Percentiles rank a stretch among this genome's conserved stretches.
Evolutionary conservation across 768 basidiomycete species (phyloP).

Genomic region (Lentinula detonsa): DNA sequence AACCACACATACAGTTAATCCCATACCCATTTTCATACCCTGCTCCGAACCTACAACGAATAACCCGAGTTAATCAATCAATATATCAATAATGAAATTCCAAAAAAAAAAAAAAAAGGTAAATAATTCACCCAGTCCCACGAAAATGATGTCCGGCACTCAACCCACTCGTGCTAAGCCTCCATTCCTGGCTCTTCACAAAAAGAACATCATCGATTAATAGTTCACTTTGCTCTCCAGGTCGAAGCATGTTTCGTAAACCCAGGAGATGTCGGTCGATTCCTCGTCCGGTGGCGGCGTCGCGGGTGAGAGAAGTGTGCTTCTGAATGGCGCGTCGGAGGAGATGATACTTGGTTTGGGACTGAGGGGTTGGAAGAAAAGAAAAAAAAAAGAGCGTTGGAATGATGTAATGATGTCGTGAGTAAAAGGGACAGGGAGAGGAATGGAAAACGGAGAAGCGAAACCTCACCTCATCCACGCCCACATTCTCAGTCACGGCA

Average conservation of each 20-base stretch:
- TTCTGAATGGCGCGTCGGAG: constrained; percentile 64
- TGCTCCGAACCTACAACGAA: constrained; percentile 59
- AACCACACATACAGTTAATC: constrained; percentile 68
- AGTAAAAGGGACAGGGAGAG: background rate
- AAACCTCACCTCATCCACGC: too few species aligned
- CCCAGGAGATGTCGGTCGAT: constrained; percentile 92
- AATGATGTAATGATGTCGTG: too few species aligned
- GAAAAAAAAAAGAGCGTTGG: too few species aligned
- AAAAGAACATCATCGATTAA: constrained; percentile 74
- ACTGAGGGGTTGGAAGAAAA: too few species aligned
- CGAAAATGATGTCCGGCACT: constrained; percentile 82
- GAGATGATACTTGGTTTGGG: constrained; percentile 39
- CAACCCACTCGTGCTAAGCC: constrained; percentile 83
- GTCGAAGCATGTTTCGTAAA: constrained; percentile 56
- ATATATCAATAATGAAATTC: too few species aligned
- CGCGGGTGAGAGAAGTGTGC: constrained; percentile 68
- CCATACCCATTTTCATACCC: constrained; percentile 85
- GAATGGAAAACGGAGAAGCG: too few species aligned
- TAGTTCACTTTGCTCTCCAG: constrained; percentile 52
- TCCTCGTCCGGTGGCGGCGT: constrained; percentile 76
- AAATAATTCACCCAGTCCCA: constrained; percentile 63
- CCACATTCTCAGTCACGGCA: constrained; percentile 54
- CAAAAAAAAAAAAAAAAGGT: too few species aligned
- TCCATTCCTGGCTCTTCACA: constrained; percentile 73
- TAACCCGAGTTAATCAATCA: too few species aligned